These are phyloP conservation scores for Aristolochia californica DNA, from an alignment of 164 flowering plant species.

Conservation along the genomic window DNA sequence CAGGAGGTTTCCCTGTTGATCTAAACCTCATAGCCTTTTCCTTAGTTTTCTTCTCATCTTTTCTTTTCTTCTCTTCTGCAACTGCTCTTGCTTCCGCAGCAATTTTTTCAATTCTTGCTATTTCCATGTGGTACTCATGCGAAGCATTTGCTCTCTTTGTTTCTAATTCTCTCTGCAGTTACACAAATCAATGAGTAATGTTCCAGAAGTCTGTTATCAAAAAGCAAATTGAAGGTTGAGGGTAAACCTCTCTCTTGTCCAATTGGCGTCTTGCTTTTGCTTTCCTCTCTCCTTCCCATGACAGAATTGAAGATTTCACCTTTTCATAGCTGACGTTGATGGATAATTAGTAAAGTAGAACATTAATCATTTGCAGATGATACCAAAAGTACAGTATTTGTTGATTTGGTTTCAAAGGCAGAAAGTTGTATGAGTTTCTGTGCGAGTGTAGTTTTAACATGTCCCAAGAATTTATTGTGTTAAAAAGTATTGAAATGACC, in stretches of 20 bases:
- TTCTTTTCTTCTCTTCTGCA: slow-evolving; percentile 41
- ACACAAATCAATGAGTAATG: neutral
- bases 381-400: too few species aligned
- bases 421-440: too few species aligned
- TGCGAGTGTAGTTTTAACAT: too few species aligned
- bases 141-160: slow-evolving; percentile 22
- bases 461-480: too few species aligned
- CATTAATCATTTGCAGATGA: too few species aligned
- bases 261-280: slow-evolving; percentile 28
- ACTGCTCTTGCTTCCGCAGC: slow-evolving; percentile 47
- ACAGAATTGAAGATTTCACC: slow-evolving; percentile 27
- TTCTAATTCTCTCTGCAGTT: slow-evolving; percentile 41
- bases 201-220: neutral
- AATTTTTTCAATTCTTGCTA: slow-evolving; percentile 44
- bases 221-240: too few species aligned
- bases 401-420: too few species aligned
- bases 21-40: slow-evolving; percentile 49
- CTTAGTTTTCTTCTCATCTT: slow-evolving; percentile 40
- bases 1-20: slow-evolving; percentile 33
- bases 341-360: neutral
- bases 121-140: slow-evolving; percentile 33
- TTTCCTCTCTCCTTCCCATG: slow-evolving; percentile 68
- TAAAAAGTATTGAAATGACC: too few species aligned
- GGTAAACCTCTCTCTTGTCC: slow-evolving; percentile 48
- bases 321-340: slow-evolving; percentile 42